These are phyloP conservation scores for Aspergillus nanangensis DNA, from an alignment of 495 filamentous ascomycete species.

Conservation along the genomic window DNA sequence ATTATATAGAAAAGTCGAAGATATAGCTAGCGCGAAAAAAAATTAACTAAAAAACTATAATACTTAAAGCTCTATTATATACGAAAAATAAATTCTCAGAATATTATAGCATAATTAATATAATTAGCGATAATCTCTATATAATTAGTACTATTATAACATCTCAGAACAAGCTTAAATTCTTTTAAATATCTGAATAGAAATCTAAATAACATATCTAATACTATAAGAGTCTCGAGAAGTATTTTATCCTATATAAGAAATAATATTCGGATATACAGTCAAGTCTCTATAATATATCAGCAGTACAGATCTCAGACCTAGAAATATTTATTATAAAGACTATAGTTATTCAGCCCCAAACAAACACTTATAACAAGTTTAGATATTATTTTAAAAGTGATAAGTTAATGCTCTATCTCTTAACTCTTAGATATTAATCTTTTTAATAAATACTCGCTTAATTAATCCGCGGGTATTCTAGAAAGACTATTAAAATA, in stretches of 20 bases:
- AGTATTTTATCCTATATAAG: not conserved
- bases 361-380: too few species aligned
- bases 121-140: constrained; percentile 9
- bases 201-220: not conserved
- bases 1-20: too few species aligned
- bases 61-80: constrained; percentile 4
- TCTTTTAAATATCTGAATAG: constrained; percentile 14
- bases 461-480: too few species aligned
- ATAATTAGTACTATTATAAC: constrained; percentile 15
- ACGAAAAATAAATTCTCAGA: constrained; percentile 16
- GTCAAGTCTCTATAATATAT: not conserved
- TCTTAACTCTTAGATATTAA: too few species aligned
- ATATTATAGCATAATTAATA: too few species aligned
- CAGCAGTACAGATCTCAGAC: not conserved
- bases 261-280: not conserved
- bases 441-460: too few species aligned
- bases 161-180: constrained; percentile 15
- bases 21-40: too few species aligned
- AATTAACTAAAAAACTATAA: not conserved
- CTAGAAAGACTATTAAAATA: too few species aligned
- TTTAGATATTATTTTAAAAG: too few species aligned
- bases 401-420: too few species aligned
- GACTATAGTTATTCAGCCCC: not conserved
- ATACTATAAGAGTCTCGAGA: too few species aligned
- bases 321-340: not conserved